phyloP scores from a whole-genome alignment of 345 rosid genomes.

The Rhodamnia rubescens region DNA sequence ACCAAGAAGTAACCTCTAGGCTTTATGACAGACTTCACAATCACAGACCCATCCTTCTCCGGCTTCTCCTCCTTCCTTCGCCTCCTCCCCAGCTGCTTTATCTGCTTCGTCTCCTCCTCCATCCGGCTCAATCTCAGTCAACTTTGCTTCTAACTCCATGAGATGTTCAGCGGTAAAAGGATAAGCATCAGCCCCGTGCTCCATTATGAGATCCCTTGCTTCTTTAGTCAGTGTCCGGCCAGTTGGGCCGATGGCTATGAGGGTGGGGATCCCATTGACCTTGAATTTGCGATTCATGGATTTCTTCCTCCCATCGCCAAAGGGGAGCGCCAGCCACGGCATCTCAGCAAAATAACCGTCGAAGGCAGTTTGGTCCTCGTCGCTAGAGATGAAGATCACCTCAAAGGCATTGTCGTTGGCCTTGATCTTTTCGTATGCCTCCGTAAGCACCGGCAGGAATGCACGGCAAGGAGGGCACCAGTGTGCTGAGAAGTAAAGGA shows the following conservation, averaged over 20 bases:
- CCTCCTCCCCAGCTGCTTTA: background rate
- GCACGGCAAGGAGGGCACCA: constrained; percentile 34
- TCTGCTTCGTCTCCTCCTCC: background rate
- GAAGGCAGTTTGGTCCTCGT: constrained; percentile 23
- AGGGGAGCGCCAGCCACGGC: constrained; percentile 45
- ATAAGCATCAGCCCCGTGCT: constrained; percentile 26
- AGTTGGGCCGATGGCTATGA: constrained; percentile 21
- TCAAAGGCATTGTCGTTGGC: constrained; percentile 21
- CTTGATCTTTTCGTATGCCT: constrained; percentile 25
- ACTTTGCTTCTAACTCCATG: constrained; percentile 13
- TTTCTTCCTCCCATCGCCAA: constrained; percentile 20
- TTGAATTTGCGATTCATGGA: constrained; percentile 20
- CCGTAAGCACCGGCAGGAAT: constrained; percentile 25
- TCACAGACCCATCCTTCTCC: constrained; percentile 42
- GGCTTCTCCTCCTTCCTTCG: background rate
- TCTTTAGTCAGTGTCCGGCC: constrained; percentile 23
- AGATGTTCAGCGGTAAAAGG: constrained; percentile 21
- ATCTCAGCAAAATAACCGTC: constrained; percentile 14
- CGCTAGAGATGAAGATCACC: constrained; percentile 30
- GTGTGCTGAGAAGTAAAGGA: constrained; percentile 39
- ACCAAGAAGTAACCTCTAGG: background rate
- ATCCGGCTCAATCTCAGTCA: background rate
- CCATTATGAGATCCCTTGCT: constrained; percentile 8
- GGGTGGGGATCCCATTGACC: constrained; percentile 19
- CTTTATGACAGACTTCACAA: background rate